A percentile compares a stretch with the other conserved stretches of the same genome.
Conservation (phyloP, 768 basidiomycete species). For the Omphalotus guepiniiformis region DNA sequence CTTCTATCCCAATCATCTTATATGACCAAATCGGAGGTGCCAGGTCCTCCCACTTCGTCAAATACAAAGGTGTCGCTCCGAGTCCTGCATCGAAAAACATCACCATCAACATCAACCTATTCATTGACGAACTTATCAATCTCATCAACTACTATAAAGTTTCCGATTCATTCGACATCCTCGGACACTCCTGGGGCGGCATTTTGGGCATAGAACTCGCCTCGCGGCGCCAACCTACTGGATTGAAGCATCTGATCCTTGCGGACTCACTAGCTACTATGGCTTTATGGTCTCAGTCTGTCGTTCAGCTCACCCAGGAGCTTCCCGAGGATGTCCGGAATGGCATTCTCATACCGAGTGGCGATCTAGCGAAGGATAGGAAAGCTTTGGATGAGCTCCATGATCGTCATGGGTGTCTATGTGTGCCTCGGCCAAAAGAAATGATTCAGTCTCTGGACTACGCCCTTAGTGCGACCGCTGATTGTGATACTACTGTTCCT, state of each 20-base stretch:
- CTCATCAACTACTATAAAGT: constrained; percentile 40
- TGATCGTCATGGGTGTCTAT: constrained; percentile 29
- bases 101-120: constrained; percentile 41
- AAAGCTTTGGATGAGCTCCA: constrained; percentile 24
- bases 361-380: constrained; percentile 27
- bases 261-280: constrained; percentile 27
- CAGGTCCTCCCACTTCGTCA: constrained; percentile 37
- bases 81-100: background rate
- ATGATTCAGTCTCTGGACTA: constrained; percentile 21
- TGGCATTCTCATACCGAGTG: constrained; percentile 27
- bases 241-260: constrained; percentile 32
- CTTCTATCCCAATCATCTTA: constrained; percentile 38
- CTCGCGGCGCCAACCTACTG: constrained; percentile 31
- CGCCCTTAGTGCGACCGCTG: no score
- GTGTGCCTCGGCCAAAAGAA: constrained; percentile 31
- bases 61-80: background rate
- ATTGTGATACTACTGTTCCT: constrained; percentile 28
- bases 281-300: constrained; percentile 21
- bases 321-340: constrained; percentile 19
- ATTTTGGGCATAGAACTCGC: constrained; percentile 43
- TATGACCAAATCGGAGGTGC: constrained; percentile 51
- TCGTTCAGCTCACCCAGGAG: constrained; percentile 15
- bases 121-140: constrained; percentile 51
- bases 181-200: constrained; percentile 59
- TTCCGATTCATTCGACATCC: constrained; percentile 34